Evolutionary conservation across 345 rosid species (phyloP).

Genomic region (Eucalyptus fibrosa): DNA sequence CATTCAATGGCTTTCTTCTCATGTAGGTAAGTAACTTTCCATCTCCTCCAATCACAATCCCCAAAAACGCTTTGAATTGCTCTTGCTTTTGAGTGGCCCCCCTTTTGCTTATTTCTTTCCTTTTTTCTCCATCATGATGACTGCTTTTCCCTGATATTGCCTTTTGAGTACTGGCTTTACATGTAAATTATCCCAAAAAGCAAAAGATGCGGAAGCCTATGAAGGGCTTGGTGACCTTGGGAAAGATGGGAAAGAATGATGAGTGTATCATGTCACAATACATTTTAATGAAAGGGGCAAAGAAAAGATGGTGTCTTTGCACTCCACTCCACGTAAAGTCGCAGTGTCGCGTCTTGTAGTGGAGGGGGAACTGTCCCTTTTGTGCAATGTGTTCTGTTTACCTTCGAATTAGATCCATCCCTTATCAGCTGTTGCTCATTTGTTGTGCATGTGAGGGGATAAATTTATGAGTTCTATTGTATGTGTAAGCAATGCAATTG

Average conservation of each 20-base stretch:
- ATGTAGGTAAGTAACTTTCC: background rate
- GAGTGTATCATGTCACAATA: background rate
- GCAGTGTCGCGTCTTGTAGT: background rate
- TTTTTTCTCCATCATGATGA: background rate
- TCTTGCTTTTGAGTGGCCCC: background rate
- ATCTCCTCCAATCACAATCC: background rate
- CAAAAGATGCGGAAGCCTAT: background rate
- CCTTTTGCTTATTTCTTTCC: background rate
- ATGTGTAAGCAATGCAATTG: background rate
- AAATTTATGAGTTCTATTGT: background rate
- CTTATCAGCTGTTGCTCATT: background rate
- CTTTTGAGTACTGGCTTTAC: background rate
- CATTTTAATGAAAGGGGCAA: background rate
- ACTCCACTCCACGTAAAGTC: background rate
- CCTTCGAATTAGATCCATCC: background rate
- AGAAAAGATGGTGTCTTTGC: background rate
- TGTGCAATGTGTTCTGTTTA: background rate
- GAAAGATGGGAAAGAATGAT: background rate
- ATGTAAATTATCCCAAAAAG: background rate
- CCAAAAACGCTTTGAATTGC: background rate
- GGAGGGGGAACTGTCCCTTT: background rate
- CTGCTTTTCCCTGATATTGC: background rate
- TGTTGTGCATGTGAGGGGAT: background rate
- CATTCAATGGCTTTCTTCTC: background rate
- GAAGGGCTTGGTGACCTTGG: background rate